phyloP scores from a whole-genome alignment of 495 filamentous ascomycete genomes.

The Penicillium salamii region DNA sequence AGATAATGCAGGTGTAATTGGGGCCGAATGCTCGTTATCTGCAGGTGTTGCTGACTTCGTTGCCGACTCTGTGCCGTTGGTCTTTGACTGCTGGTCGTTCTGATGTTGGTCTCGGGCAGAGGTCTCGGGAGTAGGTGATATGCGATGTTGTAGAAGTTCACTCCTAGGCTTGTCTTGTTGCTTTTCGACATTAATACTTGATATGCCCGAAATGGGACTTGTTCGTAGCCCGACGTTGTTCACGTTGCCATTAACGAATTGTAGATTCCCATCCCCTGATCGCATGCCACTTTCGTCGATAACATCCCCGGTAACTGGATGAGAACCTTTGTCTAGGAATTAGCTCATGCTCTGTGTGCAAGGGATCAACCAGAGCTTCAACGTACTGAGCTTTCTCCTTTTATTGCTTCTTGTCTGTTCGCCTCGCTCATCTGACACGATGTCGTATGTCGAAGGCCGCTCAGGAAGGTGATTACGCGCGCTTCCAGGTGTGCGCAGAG shows the following conservation, averaged over 20 bases:
- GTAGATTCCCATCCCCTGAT: background rate
- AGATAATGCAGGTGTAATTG: background rate
- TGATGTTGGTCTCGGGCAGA: background rate
- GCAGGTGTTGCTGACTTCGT: background rate
- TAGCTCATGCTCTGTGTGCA: background rate
- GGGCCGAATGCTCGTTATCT: background rate
- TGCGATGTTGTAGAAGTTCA: background rate
- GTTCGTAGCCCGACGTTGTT: background rate
- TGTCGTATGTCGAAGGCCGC: slow-evolving; percentile 26
- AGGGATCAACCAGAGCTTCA: background rate
- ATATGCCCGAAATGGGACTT: background rate
- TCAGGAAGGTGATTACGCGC: slow-evolving; percentile 24
- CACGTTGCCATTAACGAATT: slow-evolving; percentile 7
- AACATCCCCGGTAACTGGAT: background rate
- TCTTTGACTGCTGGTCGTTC: background rate
- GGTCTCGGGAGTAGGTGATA: background rate
- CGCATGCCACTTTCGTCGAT: slow-evolving; percentile 1
- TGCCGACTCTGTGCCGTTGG: background rate
- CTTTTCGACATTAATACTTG: background rate
- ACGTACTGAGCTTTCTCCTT: slow-evolving; percentile 22
- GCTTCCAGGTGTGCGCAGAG: slow-evolving; percentile 20
- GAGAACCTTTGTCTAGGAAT: slow-evolving; percentile 15
- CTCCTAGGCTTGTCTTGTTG: background rate
- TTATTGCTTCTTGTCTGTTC: slow-evolving; percentile 21
- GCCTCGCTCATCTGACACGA: slow-evolving; percentile 19